Base-by-base conservation (phyloP, 2,329 filamentous ascomycete genomes). In the Juglanconis oblonga region DNA sequence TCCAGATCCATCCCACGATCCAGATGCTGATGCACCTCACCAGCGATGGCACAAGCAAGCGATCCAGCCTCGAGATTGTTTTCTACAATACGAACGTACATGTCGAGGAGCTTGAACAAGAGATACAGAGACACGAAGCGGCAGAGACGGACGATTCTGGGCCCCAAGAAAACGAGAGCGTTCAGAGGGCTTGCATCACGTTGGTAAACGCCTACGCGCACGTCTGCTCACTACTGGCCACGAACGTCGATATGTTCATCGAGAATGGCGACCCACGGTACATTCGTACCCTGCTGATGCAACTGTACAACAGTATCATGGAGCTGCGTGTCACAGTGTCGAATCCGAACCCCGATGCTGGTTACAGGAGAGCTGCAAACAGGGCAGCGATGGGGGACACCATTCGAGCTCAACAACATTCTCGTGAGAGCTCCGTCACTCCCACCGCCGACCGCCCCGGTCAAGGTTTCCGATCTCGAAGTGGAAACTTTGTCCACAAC, bases 11-110 rank as follows among this genome's bases (percentile, higher is more conserved):
- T 63, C 86, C 86, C 5, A 85, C 85, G 73, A 87, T 89, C 61
- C 85, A 88, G 70, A 85, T 84, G 72, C 76, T 89, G 56, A 84
- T 87, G 71, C 79, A 82, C 48, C 75, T 88, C 52, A 82, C 84
- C 52, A 84, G 80, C 64, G 85, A 88, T 61, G 83, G 81, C 36
- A 83, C 83, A 9, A 76, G 80, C 29, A 86, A 86, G 68, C 77
- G 84, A 53, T 87, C 85, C 4, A 87, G 85, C 64, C 79, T 89
- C 10, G 86, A 88, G 67, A 82, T 86, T 59, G 84, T 88, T 33
- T 86, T 88, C 62, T 88, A 87, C 72, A 87, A 87, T 69, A 87
- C 86, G 10, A 86, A 85, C 62, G 84, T 81, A 1, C 86, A 88
- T 62, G 85, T 89, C 3, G 83, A 87, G 69, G 83, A 88, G 67